phyloP scores from a whole-genome alignment of 495 filamentous ascomycete genomes.

The Jackrogersella multiformis region DNA sequence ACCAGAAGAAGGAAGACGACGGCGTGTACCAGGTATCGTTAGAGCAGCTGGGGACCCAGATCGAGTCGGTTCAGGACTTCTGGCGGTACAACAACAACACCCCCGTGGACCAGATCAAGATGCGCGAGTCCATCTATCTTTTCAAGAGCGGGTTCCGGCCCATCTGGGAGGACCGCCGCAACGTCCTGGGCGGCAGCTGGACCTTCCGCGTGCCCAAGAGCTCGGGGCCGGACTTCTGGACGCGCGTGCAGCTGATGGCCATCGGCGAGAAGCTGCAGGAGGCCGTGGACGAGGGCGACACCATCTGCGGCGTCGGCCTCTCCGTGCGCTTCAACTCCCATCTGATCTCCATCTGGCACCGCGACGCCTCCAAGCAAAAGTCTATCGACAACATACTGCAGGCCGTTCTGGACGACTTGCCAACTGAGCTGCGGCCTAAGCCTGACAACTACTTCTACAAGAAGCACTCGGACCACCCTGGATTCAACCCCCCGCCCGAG shows the following conservation, averaged over 20 bases:
- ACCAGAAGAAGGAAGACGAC: slow-evolving; percentile 51
- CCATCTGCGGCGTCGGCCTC: slow-evolving; percentile 78
- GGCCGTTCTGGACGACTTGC: slow-evolving; percentile 73
- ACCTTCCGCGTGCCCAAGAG: slow-evolving; percentile 85
- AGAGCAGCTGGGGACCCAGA: slow-evolving; percentile 71
- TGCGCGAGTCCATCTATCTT: slow-evolving; percentile 84
- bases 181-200: slow-evolving; percentile 83
- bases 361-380: slow-evolving; percentile 74
- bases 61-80: slow-evolving; percentile 81
- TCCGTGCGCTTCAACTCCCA: slow-evolving; percentile 79
- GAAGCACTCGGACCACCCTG: slow-evolving; percentile 65
- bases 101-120: slow-evolving; percentile 75
- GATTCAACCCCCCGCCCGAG: slow-evolving; percentile 64
- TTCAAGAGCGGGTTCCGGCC: slow-evolving; percentile 88
- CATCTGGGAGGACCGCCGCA: slow-evolving; percentile 90
- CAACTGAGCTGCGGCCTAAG: slow-evolving; percentile 72
- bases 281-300: slow-evolving; percentile 77
- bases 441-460: slow-evolving; percentile 75
- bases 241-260: slow-evolving; percentile 78
- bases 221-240: slow-evolving; percentile 78
- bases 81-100: slow-evolving; percentile 93
- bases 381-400: slow-evolving; percentile 75
- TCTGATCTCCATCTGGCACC: slow-evolving; percentile 88
- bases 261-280: slow-evolving; percentile 86
- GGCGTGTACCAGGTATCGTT: slow-evolving; percentile 69